Evolutionary conservation across 129 eudicot genomes (phyloP), one percentile per base, ranked within the genome.

Genomic region (carrot (Daucus carota)): DNA sequence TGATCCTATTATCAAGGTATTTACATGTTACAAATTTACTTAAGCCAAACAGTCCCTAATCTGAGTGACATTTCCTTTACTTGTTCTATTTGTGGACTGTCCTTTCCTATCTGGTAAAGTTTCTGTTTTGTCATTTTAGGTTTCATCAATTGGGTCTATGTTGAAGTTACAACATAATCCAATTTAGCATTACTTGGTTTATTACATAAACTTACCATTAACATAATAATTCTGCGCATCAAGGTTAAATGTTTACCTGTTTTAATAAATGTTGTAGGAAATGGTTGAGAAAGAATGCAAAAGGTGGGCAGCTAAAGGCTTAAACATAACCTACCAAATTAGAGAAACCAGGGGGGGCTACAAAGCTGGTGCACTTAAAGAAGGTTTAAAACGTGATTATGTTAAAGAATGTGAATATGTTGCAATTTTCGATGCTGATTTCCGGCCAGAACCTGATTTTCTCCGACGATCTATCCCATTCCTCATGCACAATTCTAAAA

Each of bases 281-380:
- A 86, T 94, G 96, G 90, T 94, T 72, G 99, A 94, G 89, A 87
- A 80, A 83, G 99, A 94, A 81, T 94, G 99, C 79, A 81, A 78
- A 66, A 91, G 99, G 75, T 94, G 98, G 97, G 98, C 97, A 78
- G 88, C 92, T 91, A 94, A 91, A 87, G 98, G 98, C 48, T 76
- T 94, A 24, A 91, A 94, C 77, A 91, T 92, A 4, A 84, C 73
- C 74, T 94, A 94, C 79, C 99, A 94, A 86, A 89, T 94, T 75
- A 94, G 99, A 82, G 97, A 94, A 76, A 87, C 60, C 31, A 83
- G 99, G 47, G 99, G 92, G 22, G 99, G 99, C 34, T 94, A 94
- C 85, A 94, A 94, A 46, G 99, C 99, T 5, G 99, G 99, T 67
- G 99, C 99, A 2, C 99, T 94, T 80, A 94, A 91, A 82, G 99